Base-by-base conservation (phyloP, 1,139 yeast genomes). In the Nematodospora anomalae region DNA sequence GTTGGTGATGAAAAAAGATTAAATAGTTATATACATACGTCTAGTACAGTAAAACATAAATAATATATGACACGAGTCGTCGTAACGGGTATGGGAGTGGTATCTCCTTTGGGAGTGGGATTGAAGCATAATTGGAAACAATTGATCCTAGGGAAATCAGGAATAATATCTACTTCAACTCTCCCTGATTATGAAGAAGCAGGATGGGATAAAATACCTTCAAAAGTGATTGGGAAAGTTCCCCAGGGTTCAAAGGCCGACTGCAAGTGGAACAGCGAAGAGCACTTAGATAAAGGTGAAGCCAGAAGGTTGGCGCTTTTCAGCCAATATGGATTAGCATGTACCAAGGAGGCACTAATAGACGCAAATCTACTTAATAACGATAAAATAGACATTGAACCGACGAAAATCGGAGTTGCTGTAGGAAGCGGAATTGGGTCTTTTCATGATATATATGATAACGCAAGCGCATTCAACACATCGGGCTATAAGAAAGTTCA, bases 371-470 rank as follows among this genome's bases (percentile, higher is more conserved):
- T 57, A 6, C 76, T 78, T 74, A 12, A 15, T 5, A 21, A 38
- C 13, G 26, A 33, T n/a, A 15, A 22, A 14, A 12, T 25, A 11
- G 20, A 20, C 30, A 55, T 66, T 3, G 71, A 70, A 32, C 60
- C 59, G 33, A 43, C 48, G 32, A 45, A 38, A 32, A 43, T 62
- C 2, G 97, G 97, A 1, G 92, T 88, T 5, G 83, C 92, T 20
- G 78, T 92, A 3, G 98, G 98, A 0, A 83, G 96, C 3, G 96
- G 97, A 1, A 87, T 92, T 38, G 98, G 97, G 0, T 86, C 95
- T 2, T 73, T 92, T 37, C 83, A 81, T 20, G 97, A 90, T 46
- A 62, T 79, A 1, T 83, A 77, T 52, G 79, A 76, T 30, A 80
- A 82, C 55, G 60, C 85, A 11, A 64, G 75, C 7, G 67, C 62